Conservation (phyloP, 1,284 basidiomycete species). For the Ganoderma meredithae region DNA sequence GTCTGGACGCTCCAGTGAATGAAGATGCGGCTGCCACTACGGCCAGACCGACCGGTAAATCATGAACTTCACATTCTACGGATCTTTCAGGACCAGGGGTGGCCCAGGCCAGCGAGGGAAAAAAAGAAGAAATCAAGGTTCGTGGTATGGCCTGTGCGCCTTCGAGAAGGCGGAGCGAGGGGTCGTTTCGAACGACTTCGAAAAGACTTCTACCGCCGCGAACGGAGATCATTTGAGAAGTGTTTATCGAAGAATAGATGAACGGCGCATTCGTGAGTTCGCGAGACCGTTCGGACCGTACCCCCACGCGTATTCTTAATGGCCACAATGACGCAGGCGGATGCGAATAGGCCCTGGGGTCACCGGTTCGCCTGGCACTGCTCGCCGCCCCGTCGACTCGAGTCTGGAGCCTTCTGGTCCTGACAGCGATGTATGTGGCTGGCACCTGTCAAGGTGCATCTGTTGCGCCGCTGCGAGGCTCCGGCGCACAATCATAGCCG, state of each 20-base stretch:
- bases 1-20: neutral
- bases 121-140: slow-evolving; percentile 2
- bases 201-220: neutral
- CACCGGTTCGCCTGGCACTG: neutral
- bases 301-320: neutral
- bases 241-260: neutral
- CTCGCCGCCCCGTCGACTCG: neutral
- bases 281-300: neutral
- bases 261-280: neutral
- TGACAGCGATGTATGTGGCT: neutral
- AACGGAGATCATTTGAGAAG: neutral
- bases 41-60: neutral
- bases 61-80: neutral
- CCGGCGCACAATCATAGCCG: neutral
- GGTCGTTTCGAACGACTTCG: neutral
- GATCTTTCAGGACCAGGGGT: neutral
- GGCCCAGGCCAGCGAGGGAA: neutral
- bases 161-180: neutral
- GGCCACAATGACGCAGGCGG: slow-evolving; percentile 1
- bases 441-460: neutral
- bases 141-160: neutral
- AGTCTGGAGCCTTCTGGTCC: neutral
- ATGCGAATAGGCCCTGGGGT: neutral
- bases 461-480: neutral
- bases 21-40: neutral